A percentile compares a stretch with the other conserved stretches of the same genome.
phyloP scores from a whole-genome alignment of 2,329 filamentous ascomycete genomes.

The Raffaelea arxii region DNA sequence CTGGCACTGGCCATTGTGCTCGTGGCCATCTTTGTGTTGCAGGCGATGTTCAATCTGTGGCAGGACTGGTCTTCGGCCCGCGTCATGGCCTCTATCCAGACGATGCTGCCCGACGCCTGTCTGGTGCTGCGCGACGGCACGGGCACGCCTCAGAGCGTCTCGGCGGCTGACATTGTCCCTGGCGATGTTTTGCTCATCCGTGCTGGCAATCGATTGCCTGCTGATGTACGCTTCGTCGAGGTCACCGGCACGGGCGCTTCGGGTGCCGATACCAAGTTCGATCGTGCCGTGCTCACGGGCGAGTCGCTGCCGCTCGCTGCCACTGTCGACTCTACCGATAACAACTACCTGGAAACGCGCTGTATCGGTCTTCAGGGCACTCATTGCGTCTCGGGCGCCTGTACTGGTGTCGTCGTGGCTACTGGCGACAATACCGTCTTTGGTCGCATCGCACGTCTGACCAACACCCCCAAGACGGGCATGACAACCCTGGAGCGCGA shows the following conservation, averaged over 20 bases:
- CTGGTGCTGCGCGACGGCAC: constrained; percentile 51
- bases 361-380: constrained; percentile 74
- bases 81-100: constrained; percentile 72
- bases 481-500: constrained; percentile 64
- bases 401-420: constrained; percentile 57
- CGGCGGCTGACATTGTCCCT: constrained; percentile 54
- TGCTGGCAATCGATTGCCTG: constrained; percentile 63
- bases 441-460: constrained; percentile 63
- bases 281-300: constrained; percentile 63
- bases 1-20: constrained; percentile 65
- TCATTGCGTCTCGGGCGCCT: constrained; percentile 61
- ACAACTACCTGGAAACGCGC: constrained; percentile 67
- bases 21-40: constrained; percentile 57
- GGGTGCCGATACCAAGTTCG: constrained; percentile 54
- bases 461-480: constrained; percentile 56
- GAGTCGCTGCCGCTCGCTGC: constrained; percentile 57
- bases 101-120: constrained; percentile 68
- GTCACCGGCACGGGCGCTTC: too few relatives aligned
- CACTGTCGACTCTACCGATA: constrained; percentile 55
- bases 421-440: constrained; percentile 68
- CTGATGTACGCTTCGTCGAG: constrained; percentile 61
- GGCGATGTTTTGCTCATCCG: constrained; percentile 62
- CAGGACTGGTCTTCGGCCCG: constrained; percentile 68
- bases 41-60: constrained; percentile 60
- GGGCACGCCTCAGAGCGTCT: constrained; percentile 22